These are phyloP conservation scores for Microascus cirrosus DNA, from an alignment of 2,329 filamentous ascomycete genomes.

Conservation along the genomic window DNA sequence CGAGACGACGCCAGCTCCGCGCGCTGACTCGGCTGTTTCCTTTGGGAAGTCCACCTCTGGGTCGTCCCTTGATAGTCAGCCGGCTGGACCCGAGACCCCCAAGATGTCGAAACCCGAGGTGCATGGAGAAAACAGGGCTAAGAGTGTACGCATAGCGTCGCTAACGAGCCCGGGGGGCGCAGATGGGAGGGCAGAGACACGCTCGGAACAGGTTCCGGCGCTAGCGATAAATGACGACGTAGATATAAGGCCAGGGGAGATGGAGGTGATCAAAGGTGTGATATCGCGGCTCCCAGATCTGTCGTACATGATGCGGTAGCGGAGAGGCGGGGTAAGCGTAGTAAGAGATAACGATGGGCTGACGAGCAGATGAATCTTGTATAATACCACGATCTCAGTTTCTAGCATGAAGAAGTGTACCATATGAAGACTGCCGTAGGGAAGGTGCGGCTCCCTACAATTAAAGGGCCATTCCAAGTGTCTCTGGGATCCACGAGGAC, in stretches of 20 bases:
- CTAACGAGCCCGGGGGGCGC: background rate
- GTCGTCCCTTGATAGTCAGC: background rate
- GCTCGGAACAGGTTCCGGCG: background rate
- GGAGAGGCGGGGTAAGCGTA: too few species aligned
- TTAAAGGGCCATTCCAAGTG: too few species aligned
- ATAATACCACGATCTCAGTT: too few species aligned
- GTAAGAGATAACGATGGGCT: too few species aligned
- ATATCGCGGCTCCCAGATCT: conserved; percentile 1
- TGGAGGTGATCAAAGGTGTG: background rate
- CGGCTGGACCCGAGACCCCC: background rate
- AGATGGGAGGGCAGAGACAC: background rate
- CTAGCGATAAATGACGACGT: background rate
- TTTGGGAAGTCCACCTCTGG: background rate
- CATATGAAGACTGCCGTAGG: too few species aligned
- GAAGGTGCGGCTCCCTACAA: too few species aligned
- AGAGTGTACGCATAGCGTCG: background rate
- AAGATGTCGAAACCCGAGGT: background rate
- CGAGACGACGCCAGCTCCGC: background rate
- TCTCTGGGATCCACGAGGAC: too few species aligned
- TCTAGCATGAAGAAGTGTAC: too few species aligned
- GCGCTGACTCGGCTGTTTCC: background rate
- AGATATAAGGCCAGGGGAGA: background rate
- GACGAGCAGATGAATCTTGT: too few species aligned
- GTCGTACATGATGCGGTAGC: conserved; percentile 3
- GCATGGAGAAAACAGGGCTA: background rate